Base-by-base conservation (phyloP, 345 rosid species). In the Lagerstroemia speciosa region DNA sequence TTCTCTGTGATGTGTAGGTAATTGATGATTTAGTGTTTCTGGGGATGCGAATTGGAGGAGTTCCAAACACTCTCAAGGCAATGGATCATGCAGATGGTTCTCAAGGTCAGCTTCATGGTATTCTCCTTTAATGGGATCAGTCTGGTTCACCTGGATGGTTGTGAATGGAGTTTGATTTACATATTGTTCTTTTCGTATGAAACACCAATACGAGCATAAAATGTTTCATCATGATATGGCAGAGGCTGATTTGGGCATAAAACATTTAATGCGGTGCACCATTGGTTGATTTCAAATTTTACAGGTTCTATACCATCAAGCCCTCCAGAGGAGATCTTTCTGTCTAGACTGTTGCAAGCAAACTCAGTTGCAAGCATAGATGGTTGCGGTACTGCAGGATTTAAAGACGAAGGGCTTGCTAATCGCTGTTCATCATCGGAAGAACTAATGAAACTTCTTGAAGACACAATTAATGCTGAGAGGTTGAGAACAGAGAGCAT, bases 1-100 rank as follows among this genome's bases (percentile, higher is more conserved):
- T 17, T 26, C 29, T n/a, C 34, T 10, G 11, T 36, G 29, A 31
- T 62, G n/a, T 81, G 60, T 80, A 93, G 98, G 83, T 93, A 83
- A 91, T 83, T 65, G 97, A 91, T 85, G 97, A 93, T 79, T 76
- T 93, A 74, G 70, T 87, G 64, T 77, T 91, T 41, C 87, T 93
- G 69, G 92, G 89, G 67, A 78, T 83, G 70, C 85, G 84, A 74
- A 91, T 87, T 77, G 97, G 97, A 63, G 84, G 83, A 16, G 82
- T 77, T 62, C 80, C 66, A 63, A 73, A 78, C 64, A 78, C 72
- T 77, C 72, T 87, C 60, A 72, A 70, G 34, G 73, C 69, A 64
- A 76, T 91, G 84, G 84, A 82, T 74, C 68, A 53, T 70, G 78
- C 74, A 29, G 84, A 82, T 20, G 65, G 71, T 66, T 72, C 72